Conservation (phyloP, 2,329 filamentous ascomycete genomes). For the Metarhizium robertsii region DNA sequence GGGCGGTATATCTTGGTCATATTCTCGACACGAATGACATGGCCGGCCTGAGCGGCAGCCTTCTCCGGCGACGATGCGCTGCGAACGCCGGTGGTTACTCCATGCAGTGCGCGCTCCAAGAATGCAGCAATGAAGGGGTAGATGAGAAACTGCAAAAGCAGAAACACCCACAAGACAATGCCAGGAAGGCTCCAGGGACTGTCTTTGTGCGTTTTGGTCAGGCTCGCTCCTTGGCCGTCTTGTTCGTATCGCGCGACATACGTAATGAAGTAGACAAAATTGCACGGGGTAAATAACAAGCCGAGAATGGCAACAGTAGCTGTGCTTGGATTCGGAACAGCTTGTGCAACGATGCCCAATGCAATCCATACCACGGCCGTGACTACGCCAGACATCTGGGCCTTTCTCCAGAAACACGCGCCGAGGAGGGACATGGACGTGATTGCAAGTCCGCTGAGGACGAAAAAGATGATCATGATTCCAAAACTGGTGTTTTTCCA, state of each 20-base stretch:
- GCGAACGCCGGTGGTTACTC: slow-evolving; percentile 39
- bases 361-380: slow-evolving; percentile 61
- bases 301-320: slow-evolving; percentile 60
- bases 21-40: slow-evolving; percentile 14
- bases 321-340: slow-evolving; percentile 53
- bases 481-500: slow-evolving; percentile 40
- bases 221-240: slow-evolving; percentile 49
- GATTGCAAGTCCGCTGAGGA: slow-evolving; percentile 63
- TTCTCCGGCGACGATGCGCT: slow-evolving; percentile 19
- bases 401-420: slow-evolving; percentile 68
- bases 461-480: slow-evolving; percentile 60
- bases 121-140: slow-evolving; percentile 65
- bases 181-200: slow-evolving; percentile 62
- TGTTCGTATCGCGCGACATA: slow-evolving; percentile 72
- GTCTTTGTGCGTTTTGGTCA: slow-evolving; percentile 49
- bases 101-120: slow-evolving; percentile 49
- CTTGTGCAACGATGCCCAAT: slow-evolving; percentile 73
- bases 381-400: slow-evolving; percentile 72
- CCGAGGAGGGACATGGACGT: slow-evolving; percentile 69
- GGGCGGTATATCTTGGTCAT: slow-evolving; percentile 76
- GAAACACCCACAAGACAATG: slow-evolving; percentile 64
- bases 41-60: slow-evolving; percentile 55
- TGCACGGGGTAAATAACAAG: slow-evolving; percentile 76
- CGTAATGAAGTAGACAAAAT: slow-evolving; percentile 73
- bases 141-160: slow-evolving; percentile 57